Evolutionary conservation across 768 basidiomycete species (phyloP).

Genomic region (Heimioporus sp.): DNA sequence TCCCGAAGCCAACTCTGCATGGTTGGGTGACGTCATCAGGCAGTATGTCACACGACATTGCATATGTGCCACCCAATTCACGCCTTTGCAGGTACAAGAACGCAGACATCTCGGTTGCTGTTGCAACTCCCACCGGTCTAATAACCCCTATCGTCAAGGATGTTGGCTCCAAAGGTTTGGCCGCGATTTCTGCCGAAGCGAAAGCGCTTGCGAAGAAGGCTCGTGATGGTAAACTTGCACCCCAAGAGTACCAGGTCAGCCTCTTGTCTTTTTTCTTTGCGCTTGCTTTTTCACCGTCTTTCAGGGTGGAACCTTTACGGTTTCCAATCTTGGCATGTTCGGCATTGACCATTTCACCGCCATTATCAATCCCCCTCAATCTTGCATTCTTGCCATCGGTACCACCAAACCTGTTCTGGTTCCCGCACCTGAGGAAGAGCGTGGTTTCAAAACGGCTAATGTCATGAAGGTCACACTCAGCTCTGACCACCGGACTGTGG

Average conservation of each 20-base stretch:
- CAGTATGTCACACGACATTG: slow-evolving; percentile 56
- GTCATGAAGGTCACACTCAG: slow-evolving; percentile 96
- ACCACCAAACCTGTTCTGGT: slow-evolving; percentile 82
- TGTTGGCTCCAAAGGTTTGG: slow-evolving; percentile 88
- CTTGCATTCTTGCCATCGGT: slow-evolving; percentile 96
- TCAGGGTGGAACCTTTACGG: slow-evolving; percentile 96
- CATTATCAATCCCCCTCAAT: slow-evolving; percentile 98
- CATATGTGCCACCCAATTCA: background rate
- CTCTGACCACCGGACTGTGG: slow-evolving; percentile 93
- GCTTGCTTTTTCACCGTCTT: background rate
- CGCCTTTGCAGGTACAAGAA: slow-evolving; percentile 74
- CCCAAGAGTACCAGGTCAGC: slow-evolving; percentile 90
- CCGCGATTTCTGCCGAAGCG: slow-evolving; percentile 87
- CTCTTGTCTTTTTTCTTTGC: background rate
- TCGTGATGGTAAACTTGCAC: slow-evolving; percentile 92
- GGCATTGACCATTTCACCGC: slow-evolving; percentile 95
- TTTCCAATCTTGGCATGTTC: slow-evolving; percentile 99
- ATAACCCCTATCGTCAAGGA: slow-evolving; percentile 98
- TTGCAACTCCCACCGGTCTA: slow-evolving; percentile 92
- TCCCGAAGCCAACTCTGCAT: slow-evolving; percentile 96
- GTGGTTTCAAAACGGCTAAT: slow-evolving; percentile 90
- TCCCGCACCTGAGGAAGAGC: slow-evolving; percentile 84
- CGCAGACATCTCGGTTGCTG: slow-evolving; percentile 95
- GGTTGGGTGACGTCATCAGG: slow-evolving; percentile 94
- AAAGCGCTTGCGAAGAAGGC: slow-evolving; percentile 94